phyloP scores from a whole-genome alignment of 257 asterid species.

The Solanum raphanifolium region DNA sequence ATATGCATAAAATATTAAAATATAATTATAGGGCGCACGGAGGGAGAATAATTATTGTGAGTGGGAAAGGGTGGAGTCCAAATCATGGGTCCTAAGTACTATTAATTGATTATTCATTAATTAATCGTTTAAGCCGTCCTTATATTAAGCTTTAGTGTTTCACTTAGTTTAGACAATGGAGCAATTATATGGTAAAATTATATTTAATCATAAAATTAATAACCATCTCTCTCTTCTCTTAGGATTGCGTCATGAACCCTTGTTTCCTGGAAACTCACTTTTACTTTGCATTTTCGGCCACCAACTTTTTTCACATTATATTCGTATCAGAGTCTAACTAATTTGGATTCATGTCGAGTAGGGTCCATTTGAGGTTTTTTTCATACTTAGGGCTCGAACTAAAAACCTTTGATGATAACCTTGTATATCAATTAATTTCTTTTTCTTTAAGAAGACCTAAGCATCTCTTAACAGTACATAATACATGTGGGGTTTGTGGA shows the following conservation, averaged over 20 bases:
- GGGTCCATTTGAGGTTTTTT: too few species aligned
- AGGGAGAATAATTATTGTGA: constrained; percentile 16
- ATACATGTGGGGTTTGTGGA: not conserved
- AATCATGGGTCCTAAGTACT: constrained; percentile 22
- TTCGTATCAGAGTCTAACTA: too few species aligned
- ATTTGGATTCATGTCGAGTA: not conserved
- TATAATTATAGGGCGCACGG: constrained; percentile 34
- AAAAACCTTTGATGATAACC: too few species aligned
- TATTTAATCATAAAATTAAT: not conserved
- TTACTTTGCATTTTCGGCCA: not conserved
- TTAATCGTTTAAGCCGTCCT: constrained; percentile 7
- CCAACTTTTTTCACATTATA: not conserved
- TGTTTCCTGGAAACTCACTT: not conserved
- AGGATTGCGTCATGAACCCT: not conserved
- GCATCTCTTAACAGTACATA: not conserved
- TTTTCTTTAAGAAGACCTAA: not conserved
- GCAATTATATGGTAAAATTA: not conserved
- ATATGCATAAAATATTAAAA: constrained; percentile 7
- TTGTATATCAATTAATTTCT: not conserved
- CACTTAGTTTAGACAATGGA: constrained; percentile 31
- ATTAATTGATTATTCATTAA: not conserved
- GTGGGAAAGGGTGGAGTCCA: constrained; percentile 31
- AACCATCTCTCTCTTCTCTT: not conserved
- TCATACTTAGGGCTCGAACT: too few species aligned
- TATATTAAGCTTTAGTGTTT: constrained; percentile 33